Base-by-base conservation (phyloP, 768 basidiomycete species). In the Amanita inopinata region DNA sequence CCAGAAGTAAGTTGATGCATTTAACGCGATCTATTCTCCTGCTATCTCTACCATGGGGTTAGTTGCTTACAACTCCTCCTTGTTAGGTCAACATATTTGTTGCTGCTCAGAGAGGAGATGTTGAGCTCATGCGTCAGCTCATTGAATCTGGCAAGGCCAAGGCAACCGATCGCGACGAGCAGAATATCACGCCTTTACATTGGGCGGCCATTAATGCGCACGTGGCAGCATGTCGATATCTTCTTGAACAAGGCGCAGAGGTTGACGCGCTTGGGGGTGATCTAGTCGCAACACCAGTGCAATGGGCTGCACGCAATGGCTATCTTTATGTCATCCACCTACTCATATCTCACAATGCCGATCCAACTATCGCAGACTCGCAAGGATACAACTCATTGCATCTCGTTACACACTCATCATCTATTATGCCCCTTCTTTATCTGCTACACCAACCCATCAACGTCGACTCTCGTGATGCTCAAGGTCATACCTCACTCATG, bases 161-260 rank as follows among this genome's bases (percentile, higher is more conserved):
- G 4, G 83, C 80, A 14, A 80, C 80, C 10, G 88, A 89, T 61
- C 69, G 83, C 36, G 94, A 98, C 62, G 71, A 74, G 20, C 85
- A 94, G 59, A 91, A 93, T 52, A 88, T 97, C 48, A 94, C 93
- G 0, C 84, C 96, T 1, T 74, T 99, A 1, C 96, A 99, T 57
- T 99, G 96, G 96, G 93, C 96, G 5, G 83, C 93, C 1, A 97
- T 98, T 56, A 97, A 97, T 53, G 92, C 91, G 2, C 91, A 97
- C 56, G 67, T 94, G n/a, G 71, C 79, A 1, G 81, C 85, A 18
- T 96, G 91, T 61, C 76, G 83, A 24, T 86, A 82, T 51, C 70
- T 99, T 12, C 67, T 99, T 25, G 88, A 92, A 50, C 80, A 89
- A 52, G 94, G 93, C 15, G 94, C 94, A 0, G 89, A 94, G 42